These are phyloP conservation scores for Apophysomyces trapeziformis DNA, from an alignment of 371 early-diverging fungal species.

Conservation along the genomic window DNA sequence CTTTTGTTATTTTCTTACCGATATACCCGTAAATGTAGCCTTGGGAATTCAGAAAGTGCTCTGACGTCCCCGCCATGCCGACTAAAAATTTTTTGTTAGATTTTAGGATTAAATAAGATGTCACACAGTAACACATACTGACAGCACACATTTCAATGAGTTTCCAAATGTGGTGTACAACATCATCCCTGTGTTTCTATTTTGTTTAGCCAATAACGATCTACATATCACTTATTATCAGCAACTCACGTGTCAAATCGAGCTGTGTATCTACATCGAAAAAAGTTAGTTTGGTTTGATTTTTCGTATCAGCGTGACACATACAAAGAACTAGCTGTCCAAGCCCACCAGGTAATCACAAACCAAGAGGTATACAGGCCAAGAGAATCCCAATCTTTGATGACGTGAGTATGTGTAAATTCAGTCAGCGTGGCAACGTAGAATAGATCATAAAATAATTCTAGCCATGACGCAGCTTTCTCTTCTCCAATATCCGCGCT, in stretches of 20 bases:
- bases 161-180: constrained; percentile 55
- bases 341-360: constrained; percentile 65
- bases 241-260: constrained; percentile 62
- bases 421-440: constrained; percentile 63
- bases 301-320: background rate
- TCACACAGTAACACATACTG: constrained; percentile 34
- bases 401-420: constrained; percentile 63
- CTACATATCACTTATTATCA: constrained; percentile 5
- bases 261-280: constrained; percentile 46
- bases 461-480: constrained; percentile 56
- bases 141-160: constrained; percentile 58
- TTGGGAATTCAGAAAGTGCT: constrained; percentile 50
- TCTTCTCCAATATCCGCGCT: constrained; percentile 58
- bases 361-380: constrained; percentile 61
- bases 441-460: constrained; percentile 63
- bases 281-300: constrained; percentile 1
- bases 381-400: constrained; percentile 59
- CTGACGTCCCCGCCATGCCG: constrained; percentile 53
- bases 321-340: constrained; percentile 56
- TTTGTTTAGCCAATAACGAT: constrained; percentile 8
- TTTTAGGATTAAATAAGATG: background rate
- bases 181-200: constrained; percentile 44
- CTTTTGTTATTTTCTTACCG: constrained; percentile 19
- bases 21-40: constrained; percentile 59
- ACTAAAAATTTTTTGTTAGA: constrained; percentile 24